Base-by-base conservation (phyloP, 257 asterid genomes). In the Verbascum thapsus region DNA sequence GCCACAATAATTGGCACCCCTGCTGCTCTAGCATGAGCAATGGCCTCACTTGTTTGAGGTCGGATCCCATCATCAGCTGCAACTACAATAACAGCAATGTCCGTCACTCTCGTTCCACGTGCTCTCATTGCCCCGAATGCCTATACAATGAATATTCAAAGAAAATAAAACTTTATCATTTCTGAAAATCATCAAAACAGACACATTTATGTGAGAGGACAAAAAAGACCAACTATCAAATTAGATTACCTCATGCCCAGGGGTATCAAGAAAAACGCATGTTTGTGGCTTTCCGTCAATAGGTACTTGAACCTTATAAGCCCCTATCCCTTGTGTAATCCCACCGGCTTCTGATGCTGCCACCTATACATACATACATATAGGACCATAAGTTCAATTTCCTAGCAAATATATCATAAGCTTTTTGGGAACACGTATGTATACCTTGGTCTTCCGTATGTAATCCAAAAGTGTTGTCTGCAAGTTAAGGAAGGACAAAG, bases 81-180 rank as follows among this genome's bases (percentile, higher is more conserved):
- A 60, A 94, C 99, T 55, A 94, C 99, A 44, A 94, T 86, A 63
- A 94, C 75, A 63, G 88, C 99, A 69, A 94, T 94, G 61, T 94
- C 99, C 9, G 99, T 94, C 54, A 94, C 99, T 75, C 97, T 84
- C 12, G 99, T 95, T 71, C 99, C 98, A 54, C 98, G 99, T 51
- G 99, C 99, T 79, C 99, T 81, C 98, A 94, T 94, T 49, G 98
- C 97, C 66, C 98, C 98, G 77, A 94, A 94, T 53, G 99, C 99
- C 97, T 94, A 59, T 3, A 30, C 12, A 56, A 52, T 42, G 42
- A 43, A 45, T 48, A 67, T 61, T 61, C 66, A 72, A 68, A 68
- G 58, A 37, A 53, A 54, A 66, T 34, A 47, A 4, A 34, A 43
- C 5, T 56, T 67, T 38, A 51, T 13, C 16, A 10, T 60, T 20